Evolutionary conservation across 2,329 filamentous ascomycete genomes (phyloP).

Genomic region (Trichophyton rubrum): DNA sequence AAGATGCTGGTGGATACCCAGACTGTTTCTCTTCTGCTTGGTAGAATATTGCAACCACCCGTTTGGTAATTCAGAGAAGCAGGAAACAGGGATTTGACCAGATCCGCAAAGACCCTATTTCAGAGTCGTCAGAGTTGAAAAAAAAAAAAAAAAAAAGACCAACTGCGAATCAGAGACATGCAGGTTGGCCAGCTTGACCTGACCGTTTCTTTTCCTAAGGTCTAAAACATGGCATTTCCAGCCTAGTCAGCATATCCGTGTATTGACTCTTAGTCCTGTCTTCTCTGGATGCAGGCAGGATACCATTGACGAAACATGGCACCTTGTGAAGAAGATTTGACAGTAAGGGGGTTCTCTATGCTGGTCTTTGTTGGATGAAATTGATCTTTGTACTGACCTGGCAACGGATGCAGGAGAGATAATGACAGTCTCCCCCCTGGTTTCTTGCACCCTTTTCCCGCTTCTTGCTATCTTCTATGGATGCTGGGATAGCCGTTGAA

Average conservation of each 20-base stretch:
- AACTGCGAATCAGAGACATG: constrained; percentile 10
- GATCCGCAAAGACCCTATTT: background rate
- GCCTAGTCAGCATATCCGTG: background rate
- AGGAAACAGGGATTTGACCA: background rate
- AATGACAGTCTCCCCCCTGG: background rate
- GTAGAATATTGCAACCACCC: constrained; percentile 13
- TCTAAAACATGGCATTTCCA: constrained; percentile 1
- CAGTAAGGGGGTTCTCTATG: background rate
- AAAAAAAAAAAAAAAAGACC: background rate
- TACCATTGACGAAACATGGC: background rate
- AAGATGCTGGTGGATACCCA: constrained; percentile 4
- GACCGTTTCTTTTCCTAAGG: background rate
- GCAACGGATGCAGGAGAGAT: constrained; percentile 6
- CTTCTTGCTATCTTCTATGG: background rate
- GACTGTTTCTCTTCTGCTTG: constrained; percentile 9
- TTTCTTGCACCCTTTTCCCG: background rate
- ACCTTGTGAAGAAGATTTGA: background rate
- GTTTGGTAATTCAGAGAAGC: background rate
- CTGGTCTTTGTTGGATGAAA: constrained; percentile 2
- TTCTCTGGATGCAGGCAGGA: background rate
- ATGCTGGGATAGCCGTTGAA: background rate
- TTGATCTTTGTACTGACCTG: background rate
- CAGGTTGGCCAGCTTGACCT: constrained; percentile 6
- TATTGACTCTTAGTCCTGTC: background rate
- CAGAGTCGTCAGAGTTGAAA: background rate